A percentile compares a stretch with the other conserved stretches of the same genome.
Evolutionary conservation across 2,329 filamentous ascomycete genomes (phyloP).

Genomic region (Stenocarpella maydis): DNA sequence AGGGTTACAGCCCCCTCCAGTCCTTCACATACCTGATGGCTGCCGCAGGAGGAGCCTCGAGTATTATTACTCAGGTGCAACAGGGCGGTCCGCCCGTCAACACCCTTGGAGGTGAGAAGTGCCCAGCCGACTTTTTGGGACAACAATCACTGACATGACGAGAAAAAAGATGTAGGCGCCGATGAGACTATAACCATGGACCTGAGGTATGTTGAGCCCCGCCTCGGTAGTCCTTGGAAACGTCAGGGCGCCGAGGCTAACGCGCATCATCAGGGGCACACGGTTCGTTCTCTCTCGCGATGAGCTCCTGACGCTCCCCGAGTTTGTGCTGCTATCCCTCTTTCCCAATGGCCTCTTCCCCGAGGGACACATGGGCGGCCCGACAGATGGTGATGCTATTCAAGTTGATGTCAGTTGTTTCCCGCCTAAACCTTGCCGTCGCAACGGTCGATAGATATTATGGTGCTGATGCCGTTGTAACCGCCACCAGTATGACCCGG

Average conservation of each 20-base stretch:
- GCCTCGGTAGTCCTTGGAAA: neutral
- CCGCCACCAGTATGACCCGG: conserved; percentile 83
- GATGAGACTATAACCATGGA: conserved; percentile 97
- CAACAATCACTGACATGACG: conserved; percentile 35
- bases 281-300: conserved; percentile 94
- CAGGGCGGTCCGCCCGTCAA: conserved; percentile 91
- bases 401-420: conserved; percentile 81
- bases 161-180: conserved; percentile 75
- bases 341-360: conserved; percentile 99
- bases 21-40: conserved; percentile 98
- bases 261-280: conserved; percentile 71
- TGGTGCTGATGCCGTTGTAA: neutral
- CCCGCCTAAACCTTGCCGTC: neutral
- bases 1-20: conserved; percentile 90
- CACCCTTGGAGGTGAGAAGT: conserved; percentile 77
- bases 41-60: conserved; percentile 93
- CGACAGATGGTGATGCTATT: conserved; percentile 91
- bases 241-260: conserved; percentile 8
- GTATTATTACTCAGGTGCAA: conserved; percentile 99
- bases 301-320: conserved; percentile 91
- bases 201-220: conserved; percentile 72
- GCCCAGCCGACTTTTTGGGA: conserved; percentile 28
- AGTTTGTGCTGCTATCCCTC: conserved; percentile 96
- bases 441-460: conserved; percentile 34
- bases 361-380: conserved; percentile 93